Evolutionary conservation across 257 asterid species (phyloP), one percentile per base, ranked within the genome.

Genomic region (Nicotiana undulata): DNA sequence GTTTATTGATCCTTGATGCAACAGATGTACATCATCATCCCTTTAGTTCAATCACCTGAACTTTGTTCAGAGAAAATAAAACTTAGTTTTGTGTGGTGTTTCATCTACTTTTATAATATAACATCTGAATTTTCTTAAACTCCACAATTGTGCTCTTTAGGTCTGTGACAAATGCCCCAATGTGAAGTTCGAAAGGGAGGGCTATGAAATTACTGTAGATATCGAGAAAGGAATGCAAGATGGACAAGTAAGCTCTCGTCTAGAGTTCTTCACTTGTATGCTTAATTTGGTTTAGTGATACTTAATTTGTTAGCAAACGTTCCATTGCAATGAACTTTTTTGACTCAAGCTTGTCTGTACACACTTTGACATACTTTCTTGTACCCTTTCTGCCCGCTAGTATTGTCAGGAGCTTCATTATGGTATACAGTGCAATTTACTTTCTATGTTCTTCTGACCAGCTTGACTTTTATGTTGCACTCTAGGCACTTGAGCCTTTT

Each of bases 221-320:
- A 91, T 96, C 29, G 99, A 96, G 91, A 96, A 94, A 87, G 99
- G 98, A 83, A 91, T 96, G 99, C 95, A 94, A 87, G 97, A 96
- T 86, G 97, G 97, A 65, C 95, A 96, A 90, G 99, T 96, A 88
- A 89, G 89, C 76, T 68, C 74, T 60, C 46, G 12, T n/a, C 10
- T 58, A 22, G 68, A 64, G 49, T 64, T 64, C 74, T 64, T 29
- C 44, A 5, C 74, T 64, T 31, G 0, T 29, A 64, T 64, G 74
- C 49, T 64, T 31, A 64, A 64, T 63, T 63, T 63, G 70, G 70
- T 28, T 61, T 24, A 32, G 67, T 63, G 70, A 63, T 63, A 8
- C 24, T 55, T 56, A 22, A 22, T 61, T 61, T 12, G 8, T 3
- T 31, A 31, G 6, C 24, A 31, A 64, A 3, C 5, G 24, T 64